Conservation (phyloP, 805 yeast species). For the Lachancea mirantina region DNA sequence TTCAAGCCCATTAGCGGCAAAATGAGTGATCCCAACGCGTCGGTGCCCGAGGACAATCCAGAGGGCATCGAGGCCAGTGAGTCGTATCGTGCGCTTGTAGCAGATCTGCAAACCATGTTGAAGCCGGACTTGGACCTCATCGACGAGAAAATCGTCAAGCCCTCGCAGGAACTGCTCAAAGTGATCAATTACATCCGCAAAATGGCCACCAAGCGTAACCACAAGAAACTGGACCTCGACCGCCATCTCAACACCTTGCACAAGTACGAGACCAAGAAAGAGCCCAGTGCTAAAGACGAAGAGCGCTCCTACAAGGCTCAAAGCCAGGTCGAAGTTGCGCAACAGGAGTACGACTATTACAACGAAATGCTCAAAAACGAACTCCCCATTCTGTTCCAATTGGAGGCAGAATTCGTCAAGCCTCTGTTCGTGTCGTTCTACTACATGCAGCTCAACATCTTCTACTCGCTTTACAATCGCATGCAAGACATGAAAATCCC, state of each 20-base stretch:
- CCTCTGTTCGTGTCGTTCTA: constrained; percentile 92
- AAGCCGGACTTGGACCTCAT: constrained; percentile 91
- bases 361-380: constrained; percentile 91
- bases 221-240: constrained; percentile 90
- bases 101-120: constrained; percentile 74
- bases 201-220: constrained; percentile 93
- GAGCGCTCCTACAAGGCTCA: constrained; percentile 84
- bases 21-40: constrained; percentile 78
- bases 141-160: constrained; percentile 80
- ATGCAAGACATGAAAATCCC: constrained; percentile 97
- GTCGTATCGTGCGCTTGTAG: constrained; percentile 81
- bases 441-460: constrained; percentile 95
- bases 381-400: constrained; percentile 75
- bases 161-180: constrained; percentile 83
- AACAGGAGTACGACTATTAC: constrained; percentile 92
- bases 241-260: constrained; percentile 64
- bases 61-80: constrained; percentile 94
- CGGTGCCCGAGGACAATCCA: constrained; percentile 88
- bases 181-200: constrained; percentile 79
- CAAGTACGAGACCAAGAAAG: constrained; percentile 76
- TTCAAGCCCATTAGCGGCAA: constrained; percentile 95
- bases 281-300: constrained; percentile 81
- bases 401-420: constrained; percentile 87
- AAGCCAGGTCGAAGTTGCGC: constrained; percentile 83
- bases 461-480: constrained; percentile 81